Base-by-base conservation (phyloP, 352 stramenopile species). In the Phytophthora aleatoria region DNA sequence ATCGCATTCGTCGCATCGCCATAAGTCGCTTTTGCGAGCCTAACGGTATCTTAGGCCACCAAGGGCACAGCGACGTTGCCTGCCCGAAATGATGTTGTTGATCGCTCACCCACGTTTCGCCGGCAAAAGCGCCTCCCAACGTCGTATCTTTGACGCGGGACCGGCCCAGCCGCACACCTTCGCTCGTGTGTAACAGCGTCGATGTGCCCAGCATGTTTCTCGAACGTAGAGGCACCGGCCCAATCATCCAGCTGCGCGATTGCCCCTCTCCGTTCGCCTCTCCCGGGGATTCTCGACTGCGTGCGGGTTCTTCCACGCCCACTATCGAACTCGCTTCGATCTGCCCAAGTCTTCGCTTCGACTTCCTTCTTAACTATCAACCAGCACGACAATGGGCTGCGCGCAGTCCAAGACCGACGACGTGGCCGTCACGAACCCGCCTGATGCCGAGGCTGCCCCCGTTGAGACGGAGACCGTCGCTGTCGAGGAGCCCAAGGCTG, bases 401-500 rank as follows among this genome's bases (percentile, higher is more conserved):
- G 76, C 60, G 41, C 84, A 93, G 76, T 93, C 84, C 56, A 91
- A 86, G 36, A 77, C 74, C 2, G 72, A 84, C 5, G 76, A 88
- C 50, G 63, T 78, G 2, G 62, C 39, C 24, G 36, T 55, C 20
- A 54, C 61, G 26, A 70, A 70, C 2, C 58, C 43, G 16, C 57
- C 59, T 3, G 60, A 63, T 36, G 42, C 28, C 31, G 66, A 69
- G 28, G 28, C 59, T 16, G 30, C 47, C 26, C 26, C 64, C n/a
- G 4, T 33, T 43, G 54, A 64, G 61, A 51, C 61, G 3, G 58
- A 63, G 11, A 50, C 75, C 7, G 38, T 55, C 4, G 33, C 48
- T 0, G 58, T 31, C 3, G 35, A 54, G 31, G 42, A 53, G 28
- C 33, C 42, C 7, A 36, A 52, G 30, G 39, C 27, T 3, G 61